Evolutionary conservation across 108 stramenopile species (phyloP).

Genomic region (Craspedostauros australis): DNA sequence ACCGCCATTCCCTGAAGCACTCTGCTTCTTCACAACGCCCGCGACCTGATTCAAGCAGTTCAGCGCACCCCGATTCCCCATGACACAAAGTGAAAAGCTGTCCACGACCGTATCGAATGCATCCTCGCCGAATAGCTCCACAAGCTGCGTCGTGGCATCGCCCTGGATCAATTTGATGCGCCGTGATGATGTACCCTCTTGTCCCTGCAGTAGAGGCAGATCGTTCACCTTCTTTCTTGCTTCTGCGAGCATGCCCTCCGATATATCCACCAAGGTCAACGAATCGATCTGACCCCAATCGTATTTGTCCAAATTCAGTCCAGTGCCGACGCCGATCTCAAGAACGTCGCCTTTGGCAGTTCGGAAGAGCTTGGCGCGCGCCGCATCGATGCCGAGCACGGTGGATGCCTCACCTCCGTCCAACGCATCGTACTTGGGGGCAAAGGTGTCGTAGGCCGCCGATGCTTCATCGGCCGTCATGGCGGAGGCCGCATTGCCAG

Average conservation of each 20-base stretch:
- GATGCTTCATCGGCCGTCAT: slow-evolving; percentile 62
- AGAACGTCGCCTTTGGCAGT: slow-evolving; percentile 63
- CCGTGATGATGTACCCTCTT: too few relatives aligned
- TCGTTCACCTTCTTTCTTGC: slow-evolving; percentile 25
- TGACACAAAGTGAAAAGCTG: slow-evolving; percentile 79
- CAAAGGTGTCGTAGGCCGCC: slow-evolving; percentile 63
- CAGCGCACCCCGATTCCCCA: slow-evolving; percentile 66
- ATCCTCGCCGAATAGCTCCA: slow-evolving; percentile 40
- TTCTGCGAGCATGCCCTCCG: slow-evolving; percentile 66
- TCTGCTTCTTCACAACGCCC: slow-evolving; percentile 44
- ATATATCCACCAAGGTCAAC: slow-evolving; percentile 73
- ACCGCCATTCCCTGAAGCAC: background rate
- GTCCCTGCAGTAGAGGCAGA: too few relatives aligned
- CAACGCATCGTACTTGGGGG: slow-evolving; percentile 64
- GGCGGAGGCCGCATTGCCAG: slow-evolving; percentile 19
- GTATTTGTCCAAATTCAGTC: slow-evolving; percentile 69
- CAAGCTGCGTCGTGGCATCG: slow-evolving; percentile 71
- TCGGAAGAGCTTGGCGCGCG: slow-evolving; percentile 45
- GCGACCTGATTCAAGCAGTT: slow-evolving; percentile 55
- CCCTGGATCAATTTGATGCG: slow-evolving; percentile 58
- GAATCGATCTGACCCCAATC: slow-evolving; percentile 36
- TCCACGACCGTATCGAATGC: slow-evolving; percentile 82
- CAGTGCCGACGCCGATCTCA: slow-evolving; percentile 85
- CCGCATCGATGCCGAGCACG: slow-evolving; percentile 64
- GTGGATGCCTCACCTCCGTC: slow-evolving; percentile 69